Evolutionary conservation across 176 grass and related monocot species (phyloP).

Genomic region (Calamus simplicifolius): DNA sequence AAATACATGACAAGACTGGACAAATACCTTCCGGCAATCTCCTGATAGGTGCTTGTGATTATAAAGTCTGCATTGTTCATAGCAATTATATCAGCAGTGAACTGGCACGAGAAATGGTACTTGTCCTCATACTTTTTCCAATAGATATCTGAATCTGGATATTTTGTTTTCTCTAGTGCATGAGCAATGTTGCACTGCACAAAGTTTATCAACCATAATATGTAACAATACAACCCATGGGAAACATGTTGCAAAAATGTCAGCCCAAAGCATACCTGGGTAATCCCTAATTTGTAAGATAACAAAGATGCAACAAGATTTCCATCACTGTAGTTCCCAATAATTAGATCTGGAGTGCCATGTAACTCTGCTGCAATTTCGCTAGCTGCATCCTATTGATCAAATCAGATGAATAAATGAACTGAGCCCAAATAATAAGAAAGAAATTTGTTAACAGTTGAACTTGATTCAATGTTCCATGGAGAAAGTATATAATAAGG

Average conservation of each 20-base stretch:
- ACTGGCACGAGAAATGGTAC: conserved; percentile 97
- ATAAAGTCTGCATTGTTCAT: conserved; percentile 99
- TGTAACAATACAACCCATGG: conserved; percentile 13
- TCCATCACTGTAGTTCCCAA: conserved; percentile 96
- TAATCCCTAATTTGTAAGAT: conserved; percentile 81
- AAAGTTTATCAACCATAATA: conserved; percentile 4
- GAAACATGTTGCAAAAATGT: not conserved
- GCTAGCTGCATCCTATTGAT: conserved; percentile 68
- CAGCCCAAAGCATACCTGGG: conserved; percentile 38
- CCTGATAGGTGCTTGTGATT: conserved; percentile 97
- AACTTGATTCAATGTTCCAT: too few relatives aligned
- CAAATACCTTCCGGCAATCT: conserved; percentile 94
- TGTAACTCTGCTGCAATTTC: conserved; percentile 87
- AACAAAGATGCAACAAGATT: conserved; percentile 97
- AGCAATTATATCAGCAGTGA: conserved; percentile 90
- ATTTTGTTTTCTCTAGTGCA: conserved; percentile 97
- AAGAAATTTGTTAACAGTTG: too few relatives aligned
- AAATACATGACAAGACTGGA: conserved; percentile 2
- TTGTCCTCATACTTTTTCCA: conserved; percentile 86
- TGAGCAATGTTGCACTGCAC: conserved; percentile 95
- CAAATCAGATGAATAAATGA: not conserved
- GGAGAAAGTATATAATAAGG: too few relatives aligned
- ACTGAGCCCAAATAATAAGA: too few relatives aligned
- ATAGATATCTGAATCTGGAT: conserved; percentile 91
- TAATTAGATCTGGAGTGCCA: conserved; percentile 80